Evolutionary conservation across 352 stramenopile species (phyloP).

Genomic region (Pythium insidiosum): DNA sequence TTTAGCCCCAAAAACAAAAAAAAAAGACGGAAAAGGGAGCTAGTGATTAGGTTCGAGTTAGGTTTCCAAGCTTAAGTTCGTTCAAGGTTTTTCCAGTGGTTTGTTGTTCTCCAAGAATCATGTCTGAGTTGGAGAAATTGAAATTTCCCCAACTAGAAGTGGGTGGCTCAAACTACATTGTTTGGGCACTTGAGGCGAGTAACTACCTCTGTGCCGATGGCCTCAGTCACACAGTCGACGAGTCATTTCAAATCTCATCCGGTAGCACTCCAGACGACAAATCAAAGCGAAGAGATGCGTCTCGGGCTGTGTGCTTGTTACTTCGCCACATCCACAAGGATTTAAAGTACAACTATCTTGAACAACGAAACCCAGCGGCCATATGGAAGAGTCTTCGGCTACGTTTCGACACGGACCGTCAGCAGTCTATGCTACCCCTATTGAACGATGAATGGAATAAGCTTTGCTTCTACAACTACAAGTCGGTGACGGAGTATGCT

Average conservation of each 20-base stretch:
- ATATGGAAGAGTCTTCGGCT: slow-evolving; percentile 5
- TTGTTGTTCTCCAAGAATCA: not conserved
- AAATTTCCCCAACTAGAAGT: slow-evolving; percentile 11
- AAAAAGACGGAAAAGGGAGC: too few relatives aligned
- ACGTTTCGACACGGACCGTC: slow-evolving; percentile 6
- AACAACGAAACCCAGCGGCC: slow-evolving; percentile 4
- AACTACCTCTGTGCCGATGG: slow-evolving; percentile 12
- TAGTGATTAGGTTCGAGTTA: too few relatives aligned
- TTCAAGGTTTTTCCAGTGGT: not conserved
- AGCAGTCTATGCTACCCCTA: slow-evolving; percentile 5
- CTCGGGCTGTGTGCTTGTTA: slow-evolving; percentile 3
- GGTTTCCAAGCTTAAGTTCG: too few relatives aligned
- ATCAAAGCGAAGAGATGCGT: not conserved
- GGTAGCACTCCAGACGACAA: not conserved
- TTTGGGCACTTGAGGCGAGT: too few relatives aligned
- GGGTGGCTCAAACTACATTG: slow-evolving; percentile 9
- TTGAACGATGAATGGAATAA: slow-evolving; percentile 10
- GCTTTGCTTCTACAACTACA: slow-evolving; percentile 14
- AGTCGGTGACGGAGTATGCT: slow-evolving; percentile 11
- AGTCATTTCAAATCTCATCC: slow-evolving; percentile 1
- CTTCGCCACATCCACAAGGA: slow-evolving; percentile 3
- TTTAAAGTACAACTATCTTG: slow-evolving; percentile 12
- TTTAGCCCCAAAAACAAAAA: too few relatives aligned
- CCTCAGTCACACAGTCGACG: not conserved
- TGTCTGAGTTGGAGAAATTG: slow-evolving; percentile 8